Conservation (phyloP, 2,329 filamentous ascomycete species). For the Neopestalotiopsis sp. region DNA sequence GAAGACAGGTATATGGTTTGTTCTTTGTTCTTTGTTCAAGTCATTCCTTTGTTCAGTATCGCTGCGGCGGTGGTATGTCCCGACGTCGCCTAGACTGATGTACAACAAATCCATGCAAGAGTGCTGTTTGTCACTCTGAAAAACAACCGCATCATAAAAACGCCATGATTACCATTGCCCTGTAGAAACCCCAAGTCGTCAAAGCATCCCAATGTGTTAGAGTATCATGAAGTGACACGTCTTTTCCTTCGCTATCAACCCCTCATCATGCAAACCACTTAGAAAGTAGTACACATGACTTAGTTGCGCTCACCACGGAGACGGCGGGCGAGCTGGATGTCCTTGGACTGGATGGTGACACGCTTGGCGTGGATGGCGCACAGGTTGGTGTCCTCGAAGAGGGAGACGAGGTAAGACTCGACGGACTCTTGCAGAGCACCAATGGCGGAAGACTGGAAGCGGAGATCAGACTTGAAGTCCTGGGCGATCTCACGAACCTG, state of each 20-base stretch:
- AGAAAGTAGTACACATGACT: constrained; percentile 37
- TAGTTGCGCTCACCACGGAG: constrained; percentile 94
- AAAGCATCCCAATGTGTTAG: constrained; percentile 44
- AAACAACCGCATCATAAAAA: constrained; percentile 47
- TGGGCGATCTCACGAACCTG: constrained; percentile 92
- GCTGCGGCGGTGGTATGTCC: constrained; percentile 28
- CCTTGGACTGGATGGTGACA: constrained; percentile 97
- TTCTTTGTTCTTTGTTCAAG: constrained; percentile 34
- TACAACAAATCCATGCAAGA: constrained; percentile 40
- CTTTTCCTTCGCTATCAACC: constrained; percentile 33
- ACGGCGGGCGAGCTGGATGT: constrained; percentile 94
- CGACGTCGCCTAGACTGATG: constrained; percentile 44
- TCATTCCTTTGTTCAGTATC: constrained; percentile 42
- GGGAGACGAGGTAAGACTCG: constrained; percentile 96
- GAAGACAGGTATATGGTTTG: constrained; percentile 25
- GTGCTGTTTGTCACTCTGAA: constrained; percentile 26
- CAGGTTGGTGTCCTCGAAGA: constrained; percentile 98
- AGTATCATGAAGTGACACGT: constrained; percentile 45
- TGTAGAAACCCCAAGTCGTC: constrained; percentile 45
- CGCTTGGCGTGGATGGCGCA: constrained; percentile 99
- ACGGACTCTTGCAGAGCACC: constrained; percentile 97
- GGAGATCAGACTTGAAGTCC: constrained; percentile 93
- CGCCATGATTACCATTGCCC: constrained; percentile 47
- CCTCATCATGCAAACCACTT: constrained; percentile 28
- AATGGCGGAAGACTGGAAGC: constrained; percentile 98